Percentiles rank a stretch among this genome's conserved stretches.
These are phyloP conservation scores for Irpex sp. DNA, from an alignment of 1,284 basidiomycete genomes.

Conservation along the genomic window DNA sequence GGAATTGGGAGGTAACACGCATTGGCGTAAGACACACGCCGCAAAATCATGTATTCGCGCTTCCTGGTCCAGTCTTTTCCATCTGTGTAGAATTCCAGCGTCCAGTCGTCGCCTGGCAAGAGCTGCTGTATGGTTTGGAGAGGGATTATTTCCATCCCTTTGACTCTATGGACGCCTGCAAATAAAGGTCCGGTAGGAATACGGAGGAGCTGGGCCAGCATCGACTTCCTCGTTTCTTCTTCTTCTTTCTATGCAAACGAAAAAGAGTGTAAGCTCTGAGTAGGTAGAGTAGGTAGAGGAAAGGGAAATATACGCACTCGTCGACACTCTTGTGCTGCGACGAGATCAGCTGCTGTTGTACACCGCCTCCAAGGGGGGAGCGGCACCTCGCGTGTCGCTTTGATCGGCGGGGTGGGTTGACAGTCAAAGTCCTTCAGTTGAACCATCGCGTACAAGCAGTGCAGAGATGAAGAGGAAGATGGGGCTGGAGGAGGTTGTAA, in stretches of 20 bases:
- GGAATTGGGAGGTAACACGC: not conserved
- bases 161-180: not conserved
- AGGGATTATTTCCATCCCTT: not conserved
- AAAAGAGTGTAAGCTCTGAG: not conserved
- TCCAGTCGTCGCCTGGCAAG: too few relatives aligned
- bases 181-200: not conserved
- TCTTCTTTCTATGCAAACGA: not conserved
- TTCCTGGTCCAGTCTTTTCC: not conserved
- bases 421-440: not conserved
- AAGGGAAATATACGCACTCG: not conserved
- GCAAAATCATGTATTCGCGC: not conserved
- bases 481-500: not conserved
- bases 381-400: not conserved
- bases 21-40: not conserved
- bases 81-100: not conserved
- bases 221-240: not conserved
- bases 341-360: not conserved
- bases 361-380: not conserved
- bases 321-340: not conserved
- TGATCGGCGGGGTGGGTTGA: not conserved
- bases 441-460: too few relatives aligned
- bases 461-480: too few relatives aligned
- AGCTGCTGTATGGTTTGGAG: not conserved
- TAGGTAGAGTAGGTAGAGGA: too few relatives aligned
- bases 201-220: not conserved